Evolutionary conservation across 176 grass and related monocot genomes (phyloP), one percentile per base, ranked within the genome.

Genomic region (Pontederia paniculata): DNA sequence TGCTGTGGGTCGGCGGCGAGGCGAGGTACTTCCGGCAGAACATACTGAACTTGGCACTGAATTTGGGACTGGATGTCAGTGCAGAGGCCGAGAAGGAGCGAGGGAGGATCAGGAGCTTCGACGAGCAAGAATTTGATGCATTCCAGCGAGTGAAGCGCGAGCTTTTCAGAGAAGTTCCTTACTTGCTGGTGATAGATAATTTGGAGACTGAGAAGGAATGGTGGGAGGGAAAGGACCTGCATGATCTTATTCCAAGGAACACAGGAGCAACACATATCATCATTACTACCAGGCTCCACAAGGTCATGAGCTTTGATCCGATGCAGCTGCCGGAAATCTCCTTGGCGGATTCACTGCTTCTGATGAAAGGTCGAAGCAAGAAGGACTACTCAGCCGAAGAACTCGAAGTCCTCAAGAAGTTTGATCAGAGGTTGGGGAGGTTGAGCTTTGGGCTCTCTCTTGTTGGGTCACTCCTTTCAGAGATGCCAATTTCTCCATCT

Each of bases 161-260:
- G 76, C 71, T 98, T 57, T 98, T 93, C 44, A 62, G 94, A 6
- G 94, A 98, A 17, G 79, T 98, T 48, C 94, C 94, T 14, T 98
- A 91, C 73, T 78, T 98, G 69, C 77, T 98, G 55, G 67, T 98
- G 54, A 93, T 98, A 8, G 94, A 98, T 62, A 98, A 98, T 58
- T 83, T 98, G 10, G 94, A 98, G 71, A 84, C 70, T 0, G 94
- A 98, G 75, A 88, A 70, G 59, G 94, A 98, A 42, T 98, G 94
- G 94, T 98, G 94, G 94, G 94, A 98, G 70, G 94, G 94, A 12
- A 98, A 93, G 69, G 83, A 98, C 52, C 87, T 98, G 50, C 83
- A 98, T 77, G 94, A 93, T 78, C 81, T 98, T 52, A 93, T 98
- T 52, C 83, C 94, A 14, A 77, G 94, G 67, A 98, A 93, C 51